Conservation (phyloP, 805 yeast species). For the Saccharomyces jurei region DNA sequence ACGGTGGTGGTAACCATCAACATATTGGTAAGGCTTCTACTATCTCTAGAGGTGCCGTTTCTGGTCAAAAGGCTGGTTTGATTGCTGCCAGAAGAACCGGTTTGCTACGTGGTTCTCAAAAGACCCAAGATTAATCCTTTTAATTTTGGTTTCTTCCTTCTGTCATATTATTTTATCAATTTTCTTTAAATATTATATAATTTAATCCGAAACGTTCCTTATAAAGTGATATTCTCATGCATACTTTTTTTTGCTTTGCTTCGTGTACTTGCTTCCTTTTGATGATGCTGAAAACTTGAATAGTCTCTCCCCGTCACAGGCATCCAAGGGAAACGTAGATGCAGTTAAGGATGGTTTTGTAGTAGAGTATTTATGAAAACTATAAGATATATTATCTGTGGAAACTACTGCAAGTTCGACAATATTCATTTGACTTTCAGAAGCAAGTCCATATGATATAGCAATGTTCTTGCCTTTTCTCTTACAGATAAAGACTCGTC, state of each 20-base stretch:
- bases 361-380: neutral
- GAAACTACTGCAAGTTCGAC: neutral
- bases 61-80: conserved; percentile 99
- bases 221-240: neutral
- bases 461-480: conserved; percentile 27
- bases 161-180: conserved; percentile 8
- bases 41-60: conserved; percentile 97
- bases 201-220: conserved; percentile 12
- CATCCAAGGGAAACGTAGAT: neutral
- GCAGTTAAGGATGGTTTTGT: neutral
- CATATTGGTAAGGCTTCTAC: conserved; percentile 99
- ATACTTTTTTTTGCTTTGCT: neutral
- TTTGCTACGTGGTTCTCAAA: conserved; percentile 91
- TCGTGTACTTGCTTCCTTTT: neutral
- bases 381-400: neutral
- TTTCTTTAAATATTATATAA: neutral
- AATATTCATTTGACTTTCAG: conserved; percentile 7
- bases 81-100: conserved; percentile 99
- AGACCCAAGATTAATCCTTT: neutral
- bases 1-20: conserved; percentile 99
- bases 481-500: conserved; percentile 24
- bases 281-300: neutral
- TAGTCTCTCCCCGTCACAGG: neutral
- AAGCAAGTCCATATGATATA: conserved; percentile 27
- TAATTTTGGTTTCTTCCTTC: conserved; percentile 6